Percentiles rank a stretch among this genome's conserved stretches.
Evolutionary conservation across 371 early-diverging fungal genomes (phyloP).

Genomic region (Mucor lusitanicus): DNA sequence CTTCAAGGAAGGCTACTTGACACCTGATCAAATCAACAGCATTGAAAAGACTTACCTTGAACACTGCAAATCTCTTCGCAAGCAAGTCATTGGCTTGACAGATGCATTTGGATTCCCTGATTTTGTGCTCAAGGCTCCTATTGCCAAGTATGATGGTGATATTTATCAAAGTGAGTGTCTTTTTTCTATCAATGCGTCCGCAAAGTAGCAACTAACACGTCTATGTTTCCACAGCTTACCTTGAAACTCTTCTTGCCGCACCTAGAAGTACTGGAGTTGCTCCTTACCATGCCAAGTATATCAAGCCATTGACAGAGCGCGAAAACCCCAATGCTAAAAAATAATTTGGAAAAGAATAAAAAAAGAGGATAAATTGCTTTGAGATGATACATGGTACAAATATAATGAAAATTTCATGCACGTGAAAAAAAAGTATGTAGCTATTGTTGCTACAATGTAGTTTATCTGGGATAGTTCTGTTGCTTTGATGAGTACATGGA

Average conservation of each 20-base stretch:
- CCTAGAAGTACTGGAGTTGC: slow-evolving; percentile 38
- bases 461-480: no score
- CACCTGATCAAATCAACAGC: slow-evolving; percentile 47
- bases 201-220: background rate
- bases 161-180: slow-evolving; percentile 53
- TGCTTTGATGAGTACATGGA: no score
- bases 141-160: slow-evolving; percentile 66
- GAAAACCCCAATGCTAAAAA: slow-evolving; percentile 8
- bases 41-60: slow-evolving; percentile 30
- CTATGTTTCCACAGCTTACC: slow-evolving; percentile 32
- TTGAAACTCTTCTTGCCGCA: slow-evolving; percentile 40
- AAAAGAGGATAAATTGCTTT: no score
- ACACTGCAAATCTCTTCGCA: slow-evolving; percentile 54
- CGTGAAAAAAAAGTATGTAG: no score
- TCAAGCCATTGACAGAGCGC: slow-evolving; percentile 42
- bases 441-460: no score
- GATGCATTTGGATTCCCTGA: slow-evolving; percentile 69
- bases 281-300: slow-evolving; percentile 40
- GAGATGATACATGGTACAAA: no score
- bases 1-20: slow-evolving; percentile 54
- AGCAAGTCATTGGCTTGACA: slow-evolving; percentile 60
- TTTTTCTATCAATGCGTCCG: background rate
- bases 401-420: no score
- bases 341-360: background rate
- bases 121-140: slow-evolving; percentile 66